Evolutionary conservation across 2,329 filamentous ascomycete species (phyloP), one percentile per base, ranked within the genome.

Genomic region (Sphaerulina populicola): DNA sequence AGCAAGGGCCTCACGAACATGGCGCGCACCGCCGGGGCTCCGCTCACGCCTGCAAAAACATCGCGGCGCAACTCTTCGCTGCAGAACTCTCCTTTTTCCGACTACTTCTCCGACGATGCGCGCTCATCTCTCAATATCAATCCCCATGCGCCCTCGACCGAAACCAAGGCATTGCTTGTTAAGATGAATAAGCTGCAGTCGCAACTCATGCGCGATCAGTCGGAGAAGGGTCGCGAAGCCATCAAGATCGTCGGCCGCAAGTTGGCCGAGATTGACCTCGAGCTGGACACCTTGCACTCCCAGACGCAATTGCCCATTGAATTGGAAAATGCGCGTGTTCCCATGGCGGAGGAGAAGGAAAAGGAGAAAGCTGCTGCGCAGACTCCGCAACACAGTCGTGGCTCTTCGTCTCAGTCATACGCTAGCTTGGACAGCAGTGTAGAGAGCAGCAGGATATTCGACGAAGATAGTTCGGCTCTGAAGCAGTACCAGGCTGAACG

Each of bases 61-160:
- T 43, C 51, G n/a, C 57, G 57, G 23, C 37, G 47, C 35, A 57
- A 36, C 49, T 62, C 53, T 45, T 56, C 61, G 2, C 50, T 60
- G 37, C 61, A 63, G 29, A 63, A 68, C 48, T 71, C 69, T 43
- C 69, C 69, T 2, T 70, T 69, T 57, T 67, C 63, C 51, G 69
- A 71, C 57, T 71, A 71, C 57, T 69, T 69, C 60, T 69, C 67
- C 46, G 67, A 69, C 47, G 62, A 68, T 49, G 60, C 62, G 14
- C 61, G 60, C 11, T 66, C 63, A 4, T 45, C 58, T 4, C 54
- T 62, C 27, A 52, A 54, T 33, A 54, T 37, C 14, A 54, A 56
- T 40, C 51, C 55, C 42, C 44, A 55, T n/a, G 53, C 58, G 21
- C 58, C 61, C 8, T 60, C 60, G 2, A 55, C 53, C 30, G 58